Conservation (phyloP, 345 rosid species). For the Eucalyptus melliodora region DNA sequence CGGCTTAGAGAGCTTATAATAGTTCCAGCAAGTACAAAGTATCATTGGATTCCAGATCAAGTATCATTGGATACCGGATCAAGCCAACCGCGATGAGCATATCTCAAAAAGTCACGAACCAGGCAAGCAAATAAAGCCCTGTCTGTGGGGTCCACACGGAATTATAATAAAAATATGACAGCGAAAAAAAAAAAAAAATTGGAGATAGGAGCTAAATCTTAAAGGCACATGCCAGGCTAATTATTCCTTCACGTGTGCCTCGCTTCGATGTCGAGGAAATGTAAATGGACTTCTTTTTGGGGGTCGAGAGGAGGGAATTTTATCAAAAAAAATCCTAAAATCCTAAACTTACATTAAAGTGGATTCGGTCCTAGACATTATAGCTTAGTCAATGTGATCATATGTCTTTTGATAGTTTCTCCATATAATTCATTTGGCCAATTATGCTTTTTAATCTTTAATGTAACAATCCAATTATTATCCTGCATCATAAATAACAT, state of each 20-base stretch:
- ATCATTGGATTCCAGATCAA: neutral
- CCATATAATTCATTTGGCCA: fast-evolving
- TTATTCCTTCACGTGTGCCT: neutral
- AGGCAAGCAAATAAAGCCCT: neutral
- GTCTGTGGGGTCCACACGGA: neutral
- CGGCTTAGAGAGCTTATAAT: neutral
- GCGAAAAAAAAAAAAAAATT: neutral
- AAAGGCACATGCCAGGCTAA: neutral
- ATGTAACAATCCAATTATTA: fast-evolving
- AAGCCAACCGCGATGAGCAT: neutral
- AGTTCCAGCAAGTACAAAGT: neutral
- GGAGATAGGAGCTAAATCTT: neutral
- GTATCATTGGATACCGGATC: neutral
- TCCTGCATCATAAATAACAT: fast-evolving
- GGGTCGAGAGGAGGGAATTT: fast-evolving
- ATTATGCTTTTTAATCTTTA: neutral
- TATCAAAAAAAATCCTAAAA: neutral
- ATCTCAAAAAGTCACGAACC: neutral
- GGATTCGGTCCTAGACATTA: neutral
- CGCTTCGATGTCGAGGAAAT: neutral
- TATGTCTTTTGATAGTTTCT: neutral
- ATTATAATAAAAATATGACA: neutral
- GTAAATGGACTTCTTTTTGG: neutral
- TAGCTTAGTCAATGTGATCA: neutral
- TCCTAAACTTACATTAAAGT: fast-evolving